Conservation (phyloP, 805 yeast species). For the Barnettozyma salicaria region DNA sequence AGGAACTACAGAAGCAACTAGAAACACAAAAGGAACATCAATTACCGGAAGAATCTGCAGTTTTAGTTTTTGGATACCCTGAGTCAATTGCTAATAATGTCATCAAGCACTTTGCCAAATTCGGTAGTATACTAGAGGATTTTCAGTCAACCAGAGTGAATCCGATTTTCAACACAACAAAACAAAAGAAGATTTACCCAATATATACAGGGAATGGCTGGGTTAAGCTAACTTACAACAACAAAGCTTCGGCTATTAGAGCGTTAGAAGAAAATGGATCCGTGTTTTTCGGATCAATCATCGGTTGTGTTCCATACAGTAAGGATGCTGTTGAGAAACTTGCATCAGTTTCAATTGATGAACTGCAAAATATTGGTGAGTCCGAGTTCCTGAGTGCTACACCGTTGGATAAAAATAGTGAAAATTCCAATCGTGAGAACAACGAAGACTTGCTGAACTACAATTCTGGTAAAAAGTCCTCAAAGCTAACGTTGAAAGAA, state of each 20-base stretch:
- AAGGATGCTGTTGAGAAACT: constrained; percentile 56
- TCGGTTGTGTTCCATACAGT: constrained; percentile 68
- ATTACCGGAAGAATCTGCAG: constrained; percentile 46
- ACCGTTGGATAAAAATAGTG: constrained; percentile 11
- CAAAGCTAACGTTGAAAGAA: constrained; percentile 29
- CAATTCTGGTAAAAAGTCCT: constrained; percentile 26
- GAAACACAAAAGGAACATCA: constrained; percentile 1
- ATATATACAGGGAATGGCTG: constrained; percentile 82
- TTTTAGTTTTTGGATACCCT: constrained; percentile 85
- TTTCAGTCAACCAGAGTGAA: constrained; percentile 40
- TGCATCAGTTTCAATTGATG: constrained; percentile 36
- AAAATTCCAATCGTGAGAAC: constrained; percentile 7
- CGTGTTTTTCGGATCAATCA: constrained; percentile 55
- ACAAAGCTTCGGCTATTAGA: constrained; percentile 66
- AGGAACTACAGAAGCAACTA: constrained; percentile 1
- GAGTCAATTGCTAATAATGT: constrained; percentile 64
- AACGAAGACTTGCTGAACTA: constrained; percentile 14
- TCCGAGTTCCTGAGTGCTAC: constrained; percentile 13
- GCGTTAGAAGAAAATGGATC: constrained; percentile 83
- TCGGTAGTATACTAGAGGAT: constrained; percentile 76
- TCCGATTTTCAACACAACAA: constrained; percentile 22
- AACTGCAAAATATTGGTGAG: constrained; percentile 45
- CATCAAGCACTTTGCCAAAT: constrained; percentile 67
- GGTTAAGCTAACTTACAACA: constrained; percentile 84
- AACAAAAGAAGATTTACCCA: constrained; percentile 40